Percentiles rank a stretch among this genome's conserved stretches.
These are phyloP conservation scores for Excoecaria agallocha DNA, from an alignment of 345 rosid species.

Conservation along the genomic window DNA sequence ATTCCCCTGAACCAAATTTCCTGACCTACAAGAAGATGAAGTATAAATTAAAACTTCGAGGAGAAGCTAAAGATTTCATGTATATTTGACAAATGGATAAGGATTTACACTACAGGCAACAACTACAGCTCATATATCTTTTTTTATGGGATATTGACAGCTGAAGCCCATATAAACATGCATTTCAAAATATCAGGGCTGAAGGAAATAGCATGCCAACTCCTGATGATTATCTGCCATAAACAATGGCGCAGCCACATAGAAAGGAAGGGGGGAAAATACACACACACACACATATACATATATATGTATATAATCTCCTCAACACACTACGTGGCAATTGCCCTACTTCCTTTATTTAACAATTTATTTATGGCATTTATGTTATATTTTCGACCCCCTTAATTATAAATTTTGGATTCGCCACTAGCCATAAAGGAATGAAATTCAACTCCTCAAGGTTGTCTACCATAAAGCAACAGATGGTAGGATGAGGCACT, in stretches of 20 bases:
- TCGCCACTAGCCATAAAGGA: background rate
- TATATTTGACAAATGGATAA: background rate
- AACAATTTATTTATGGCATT: no score
- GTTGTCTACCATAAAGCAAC: background rate
- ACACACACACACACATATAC: no score
- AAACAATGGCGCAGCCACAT: no score
- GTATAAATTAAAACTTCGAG: background rate
- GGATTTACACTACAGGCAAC: background rate
- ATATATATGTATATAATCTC: no score
- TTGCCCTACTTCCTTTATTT: no score
- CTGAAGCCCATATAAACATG: background rate
- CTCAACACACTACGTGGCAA: no score
- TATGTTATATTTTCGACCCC: no score
- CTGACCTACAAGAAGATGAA: slow-evolving; percentile 63
- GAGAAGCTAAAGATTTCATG: slow-evolving; percentile 5
- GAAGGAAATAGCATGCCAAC: slow-evolving; percentile 9
- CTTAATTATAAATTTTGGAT: no score
- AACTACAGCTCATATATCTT: background rate
- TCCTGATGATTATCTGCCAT: background rate
- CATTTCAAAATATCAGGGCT: background rate
- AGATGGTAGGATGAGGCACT: background rate
- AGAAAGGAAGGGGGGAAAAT: no score
- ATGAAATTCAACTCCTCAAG: background rate
- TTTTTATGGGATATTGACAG: background rate
- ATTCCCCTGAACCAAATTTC: slow-evolving; percentile 82